phyloP scores from a whole-genome alignment of 1,139 yeast species.

The Arxiozyma slooffiae region DNA sequence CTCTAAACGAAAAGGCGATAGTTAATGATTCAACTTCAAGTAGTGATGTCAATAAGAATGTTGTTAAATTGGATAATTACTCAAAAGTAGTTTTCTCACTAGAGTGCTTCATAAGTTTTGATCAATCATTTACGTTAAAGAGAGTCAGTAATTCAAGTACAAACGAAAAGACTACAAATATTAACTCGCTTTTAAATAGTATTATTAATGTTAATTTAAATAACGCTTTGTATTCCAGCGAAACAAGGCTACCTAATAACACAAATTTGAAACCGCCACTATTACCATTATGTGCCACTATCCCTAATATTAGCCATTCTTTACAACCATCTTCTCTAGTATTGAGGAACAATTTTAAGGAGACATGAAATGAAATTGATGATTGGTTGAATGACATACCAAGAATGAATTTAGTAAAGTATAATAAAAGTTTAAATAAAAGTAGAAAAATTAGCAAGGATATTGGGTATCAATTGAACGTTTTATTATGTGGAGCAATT shows the following conservation, averaged over 20 bases:
- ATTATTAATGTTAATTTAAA: neutral
- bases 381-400: constrained; percentile 26
- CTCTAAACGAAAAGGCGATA: constrained; percentile 8
- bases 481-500: constrained; percentile 76
- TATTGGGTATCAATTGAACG: constrained; percentile 39
- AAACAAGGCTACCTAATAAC: constrained; percentile 15
- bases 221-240: constrained; percentile 10
- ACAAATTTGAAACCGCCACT: constrained; percentile 23
- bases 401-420: constrained; percentile 22
- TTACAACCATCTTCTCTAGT: constrained; percentile 3
- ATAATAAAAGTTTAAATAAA: constrained; percentile 23
- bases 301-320: neutral
- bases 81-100: constrained; percentile 23
- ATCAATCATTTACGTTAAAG: constrained; percentile 12
- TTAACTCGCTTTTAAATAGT: neutral
- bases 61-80: constrained; percentile 20
- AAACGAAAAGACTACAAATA: neutral
- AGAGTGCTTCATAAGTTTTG: constrained; percentile 19
- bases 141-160: constrained; percentile 16
- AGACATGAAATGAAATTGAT: constrained; percentile 19
- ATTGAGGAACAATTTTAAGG: constrained; percentile 15
- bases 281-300: constrained; percentile 15
- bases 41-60: constrained; percentile 6
- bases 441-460: constrained; percentile 20
- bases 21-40: constrained; percentile 10